Evolutionary conservation across 2,329 filamentous ascomycete species (phyloP), one percentile per base, ranked within the genome.

Genomic region (Penicillium sp.): DNA sequence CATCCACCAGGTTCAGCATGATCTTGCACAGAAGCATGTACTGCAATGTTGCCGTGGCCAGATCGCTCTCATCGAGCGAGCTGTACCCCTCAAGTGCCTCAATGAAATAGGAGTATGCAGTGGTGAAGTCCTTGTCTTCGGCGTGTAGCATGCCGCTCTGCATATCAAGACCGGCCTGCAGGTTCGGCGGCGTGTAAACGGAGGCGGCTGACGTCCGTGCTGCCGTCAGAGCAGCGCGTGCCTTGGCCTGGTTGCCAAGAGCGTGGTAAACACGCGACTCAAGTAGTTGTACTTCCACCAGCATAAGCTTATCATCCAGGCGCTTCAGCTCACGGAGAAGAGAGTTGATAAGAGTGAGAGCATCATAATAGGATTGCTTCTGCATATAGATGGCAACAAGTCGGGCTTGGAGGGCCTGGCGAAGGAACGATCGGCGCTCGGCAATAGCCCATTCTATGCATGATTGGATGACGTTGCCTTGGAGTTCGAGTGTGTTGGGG

Each of bases 11-110:
- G 79, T 99, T 99, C 68, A 99, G 84, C 96, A 99, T 99, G 77
- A 99, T 94, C 82, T 99, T 99, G 87, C 94, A 97, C 36, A 99
- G 87, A 54, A 99, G 86, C 94, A 99, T 99, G 83, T 99, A 99
- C 81, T 99, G 94, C 65, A 99, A 82, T 12, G 94, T 92, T 13
- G 93, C 91, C n/a, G 93, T 96, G n/a, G 96, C 94, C 78, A 93
- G 92, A 63, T 83, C 80, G 39, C 87, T 81, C 73, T 96, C 92
- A 66, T 99, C 94, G 75, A 96, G 92, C 47, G 89, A 88, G 78
- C 94, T 91, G 78, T 97, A 99, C 60, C 94, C 94, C 74, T 99
- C 94, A 63, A 99, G 86, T 2, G 96, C 94, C 80, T 99, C 94
- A 77, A 99, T 97, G 78, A 99, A 99, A 83, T 99, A 99, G 49